Percentiles rank a stretch among this genome's conserved stretches.
Evolutionary conservation across 2,329 filamentous ascomycete species (phyloP).

Genomic region (Penicillium brasilianum): DNA sequence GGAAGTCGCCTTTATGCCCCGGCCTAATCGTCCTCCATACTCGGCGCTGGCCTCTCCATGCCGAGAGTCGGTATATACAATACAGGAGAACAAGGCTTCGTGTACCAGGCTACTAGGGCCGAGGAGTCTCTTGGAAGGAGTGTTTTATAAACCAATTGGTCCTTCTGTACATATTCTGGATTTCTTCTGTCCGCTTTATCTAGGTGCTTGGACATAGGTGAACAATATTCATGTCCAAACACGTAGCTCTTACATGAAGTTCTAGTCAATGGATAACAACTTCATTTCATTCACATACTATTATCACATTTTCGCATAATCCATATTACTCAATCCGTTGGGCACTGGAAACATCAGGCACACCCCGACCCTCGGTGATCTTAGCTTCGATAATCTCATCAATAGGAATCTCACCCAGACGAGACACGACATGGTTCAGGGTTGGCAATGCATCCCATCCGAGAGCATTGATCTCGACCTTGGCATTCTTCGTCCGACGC

Average conservation of each 20-base stretch:
- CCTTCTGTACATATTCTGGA: too few relatives aligned
- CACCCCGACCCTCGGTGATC: conserved; percentile 60
- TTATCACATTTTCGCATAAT: not conserved
- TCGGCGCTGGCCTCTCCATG: not conserved
- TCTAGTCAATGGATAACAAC: not conserved
- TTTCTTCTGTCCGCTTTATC: too few relatives aligned
- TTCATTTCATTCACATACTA: not conserved
- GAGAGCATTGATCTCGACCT: conserved; percentile 54
- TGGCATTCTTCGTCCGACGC: conserved; percentile 45
- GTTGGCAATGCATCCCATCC: conserved; percentile 64
- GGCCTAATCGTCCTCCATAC: not conserved
- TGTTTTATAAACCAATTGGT: too few relatives aligned
- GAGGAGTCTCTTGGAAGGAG: too few relatives aligned
- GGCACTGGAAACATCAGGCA: conserved; percentile 46
- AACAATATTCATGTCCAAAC: too few relatives aligned
- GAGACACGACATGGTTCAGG: conserved; percentile 61
- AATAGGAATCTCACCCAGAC: conserved; percentile 61
- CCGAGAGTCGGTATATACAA: not conserved
- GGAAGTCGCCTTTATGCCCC: conserved; percentile 1
- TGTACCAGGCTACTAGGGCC: too few relatives aligned
- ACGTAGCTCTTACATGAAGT: too few relatives aligned
- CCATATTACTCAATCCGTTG: conserved; percentile 24
- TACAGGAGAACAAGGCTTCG: too few relatives aligned
- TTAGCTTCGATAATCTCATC: conserved; percentile 62
- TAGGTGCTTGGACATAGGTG: too few relatives aligned